A percentile compares a stretch with the other conserved stretches of the same genome.
These are phyloP conservation scores for Xanthoconium stramineum DNA, from an alignment of 768 basidiomycete genomes.

Conservation along the genomic window DNA sequence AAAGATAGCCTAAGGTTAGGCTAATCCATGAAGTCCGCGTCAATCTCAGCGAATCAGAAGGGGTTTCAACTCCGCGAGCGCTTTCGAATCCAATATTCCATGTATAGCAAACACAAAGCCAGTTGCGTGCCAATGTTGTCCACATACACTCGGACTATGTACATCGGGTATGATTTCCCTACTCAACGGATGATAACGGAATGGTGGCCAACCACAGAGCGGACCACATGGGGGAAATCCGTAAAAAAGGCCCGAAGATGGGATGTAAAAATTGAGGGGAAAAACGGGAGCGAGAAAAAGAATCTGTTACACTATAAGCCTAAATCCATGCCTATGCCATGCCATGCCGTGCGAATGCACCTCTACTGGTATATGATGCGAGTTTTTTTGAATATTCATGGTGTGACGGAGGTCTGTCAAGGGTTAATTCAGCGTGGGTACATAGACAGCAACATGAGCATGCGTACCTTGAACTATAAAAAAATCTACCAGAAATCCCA, in stretches of 20 bases:
- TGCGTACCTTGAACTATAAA: conserved; percentile 1
- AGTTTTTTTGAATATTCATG: not conserved
- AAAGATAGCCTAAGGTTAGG: not conserved
- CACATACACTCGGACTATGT: not conserved
- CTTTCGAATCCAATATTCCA: not conserved
- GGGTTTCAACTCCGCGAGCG: conserved; percentile 15
- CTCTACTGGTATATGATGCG: conserved; percentile 13
- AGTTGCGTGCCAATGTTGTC: not conserved
- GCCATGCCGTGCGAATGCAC: conserved; percentile 13
- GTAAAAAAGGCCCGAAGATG: not conserved
- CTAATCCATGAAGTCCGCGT: not conserved
- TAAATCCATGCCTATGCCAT: conserved; percentile 10
- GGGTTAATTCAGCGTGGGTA: not conserved
- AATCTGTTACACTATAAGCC: conserved; percentile 1
- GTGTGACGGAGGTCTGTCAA: not conserved
- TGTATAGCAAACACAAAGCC: conserved; percentile 1
- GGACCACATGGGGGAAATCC: not conserved
- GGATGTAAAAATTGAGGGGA: not conserved
- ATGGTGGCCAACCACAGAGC: not conserved
- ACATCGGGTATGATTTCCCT: not conserved
- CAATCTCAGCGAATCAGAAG: conserved; percentile 10
- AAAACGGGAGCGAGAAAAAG: not conserved
- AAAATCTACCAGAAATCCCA: not conserved
- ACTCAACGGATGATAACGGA: not conserved
- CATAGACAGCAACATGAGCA: not conserved